These are phyloP conservation scores for Cystofilobasidium bisporidii DNA, from an alignment of 768 basidiomycete species.

Conservation along the genomic window DNA sequence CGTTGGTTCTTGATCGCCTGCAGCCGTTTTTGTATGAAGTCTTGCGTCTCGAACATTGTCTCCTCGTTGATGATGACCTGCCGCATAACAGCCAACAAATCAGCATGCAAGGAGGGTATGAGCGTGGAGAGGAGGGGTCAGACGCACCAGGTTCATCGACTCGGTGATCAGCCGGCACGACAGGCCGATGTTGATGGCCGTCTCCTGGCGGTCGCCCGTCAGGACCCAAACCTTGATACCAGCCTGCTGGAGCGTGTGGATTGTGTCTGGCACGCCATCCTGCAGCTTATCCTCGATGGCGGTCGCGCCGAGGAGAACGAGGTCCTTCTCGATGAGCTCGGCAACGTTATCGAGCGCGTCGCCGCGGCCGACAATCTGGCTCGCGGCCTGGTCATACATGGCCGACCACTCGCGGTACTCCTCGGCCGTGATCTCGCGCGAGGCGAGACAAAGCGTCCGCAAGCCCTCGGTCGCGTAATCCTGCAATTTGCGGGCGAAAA, in stretches of 20 bases:
- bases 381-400: slow-evolving; percentile 83
- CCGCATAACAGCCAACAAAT: background rate
- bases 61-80: slow-evolving; percentile 94
- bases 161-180: slow-evolving; percentile 94
- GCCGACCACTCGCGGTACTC: slow-evolving; percentile 83
- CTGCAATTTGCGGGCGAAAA: slow-evolving; percentile 36
- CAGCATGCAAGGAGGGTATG: background rate
- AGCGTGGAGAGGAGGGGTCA: background rate
- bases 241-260: slow-evolving; percentile 93
- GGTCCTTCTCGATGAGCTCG: slow-evolving; percentile 88
- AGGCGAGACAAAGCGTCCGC: slow-evolving; percentile 91
- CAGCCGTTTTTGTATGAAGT: slow-evolving; percentile 78
- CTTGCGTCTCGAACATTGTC: slow-evolving; percentile 64
- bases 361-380: slow-evolving; percentile 80
- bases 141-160: slow-evolving; percentile 85
- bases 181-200: slow-evolving; percentile 98
- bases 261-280: slow-evolving; percentile 95
- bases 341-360: slow-evolving; percentile 91
- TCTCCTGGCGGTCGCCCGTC: slow-evolving; percentile 96
- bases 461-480: slow-evolving; percentile 96
- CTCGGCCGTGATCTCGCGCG: slow-evolving; percentile 77
- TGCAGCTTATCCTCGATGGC: slow-evolving; percentile 98
- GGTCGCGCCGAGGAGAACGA: slow-evolving; percentile 87
- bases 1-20: slow-evolving; percentile 88
- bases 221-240: slow-evolving; percentile 99